Conservation (phyloP, 495 filamentous ascomycete species). For the Trichodelitschia bisporula region DNA sequence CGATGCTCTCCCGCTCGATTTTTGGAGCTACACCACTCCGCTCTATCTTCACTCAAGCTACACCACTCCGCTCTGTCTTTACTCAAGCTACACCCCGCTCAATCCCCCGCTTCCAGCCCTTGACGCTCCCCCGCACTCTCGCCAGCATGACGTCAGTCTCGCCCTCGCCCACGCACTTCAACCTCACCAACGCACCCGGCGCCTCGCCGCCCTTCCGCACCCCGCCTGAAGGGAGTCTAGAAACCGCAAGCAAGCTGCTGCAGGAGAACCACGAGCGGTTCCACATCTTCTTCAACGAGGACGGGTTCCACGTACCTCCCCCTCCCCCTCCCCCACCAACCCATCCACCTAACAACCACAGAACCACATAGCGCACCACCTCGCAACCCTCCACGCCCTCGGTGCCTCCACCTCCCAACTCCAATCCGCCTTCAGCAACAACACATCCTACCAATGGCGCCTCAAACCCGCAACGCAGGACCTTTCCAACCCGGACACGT, state of each 20-base stretch:
- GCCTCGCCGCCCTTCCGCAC: no score
- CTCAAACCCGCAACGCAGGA: constrained; percentile 19
- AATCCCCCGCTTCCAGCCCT: no score
- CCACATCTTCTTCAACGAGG: constrained; percentile 54
- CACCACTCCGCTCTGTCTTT: no score
- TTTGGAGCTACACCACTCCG: no score
- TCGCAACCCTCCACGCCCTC: constrained; percentile 56
- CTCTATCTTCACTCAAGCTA: no score
- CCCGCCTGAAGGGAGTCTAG: no score
- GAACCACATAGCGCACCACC: constrained; percentile 46
- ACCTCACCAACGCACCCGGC: no score
- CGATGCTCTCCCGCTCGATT: no score
- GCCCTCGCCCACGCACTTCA: no score
- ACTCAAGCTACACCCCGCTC: no score
- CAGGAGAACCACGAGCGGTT: constrained; percentile 50
- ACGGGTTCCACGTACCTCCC: constrained; percentile 28
- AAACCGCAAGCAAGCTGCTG: constrained; percentile 34
- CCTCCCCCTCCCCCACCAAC: background rate
- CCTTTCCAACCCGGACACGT: constrained; percentile 25
- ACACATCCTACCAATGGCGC: constrained; percentile 35
- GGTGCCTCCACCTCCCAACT: constrained; percentile 33
- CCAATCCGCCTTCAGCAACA: constrained; percentile 29
- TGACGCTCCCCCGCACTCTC: no score
- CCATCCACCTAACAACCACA: constrained; percentile 3
- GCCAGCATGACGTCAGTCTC: no score